phyloP scores from a whole-genome alignment of 805 yeast genomes.

The Komagataella mondaviorum region DNA sequence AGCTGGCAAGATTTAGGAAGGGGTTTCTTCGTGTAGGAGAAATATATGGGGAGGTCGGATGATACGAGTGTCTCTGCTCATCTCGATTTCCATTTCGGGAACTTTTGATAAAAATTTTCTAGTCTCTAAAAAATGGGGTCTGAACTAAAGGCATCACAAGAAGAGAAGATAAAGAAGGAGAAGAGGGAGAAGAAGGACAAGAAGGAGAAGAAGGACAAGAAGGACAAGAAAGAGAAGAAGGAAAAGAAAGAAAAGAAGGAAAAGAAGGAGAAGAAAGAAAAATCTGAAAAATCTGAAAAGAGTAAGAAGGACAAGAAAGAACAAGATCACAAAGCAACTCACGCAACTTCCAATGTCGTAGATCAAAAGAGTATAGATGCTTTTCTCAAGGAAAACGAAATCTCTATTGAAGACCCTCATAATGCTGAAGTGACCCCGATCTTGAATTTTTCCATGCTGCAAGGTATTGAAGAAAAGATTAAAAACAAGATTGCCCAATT shows the following conservation, averaged over 20 bases:
- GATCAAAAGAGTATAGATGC: conserved; percentile 43
- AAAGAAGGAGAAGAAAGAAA: conserved; percentile 23
- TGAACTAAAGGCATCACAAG: background rate
- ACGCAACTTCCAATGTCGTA: conserved; percentile 9
- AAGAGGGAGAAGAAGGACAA: conserved; percentile 14
- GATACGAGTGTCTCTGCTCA: background rate
- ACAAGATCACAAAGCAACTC: conserved; percentile 1
- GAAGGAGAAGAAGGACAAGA: conserved; percentile 13
- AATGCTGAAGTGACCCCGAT: conserved; percentile 49
- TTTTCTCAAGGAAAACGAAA: conserved; percentile 61
- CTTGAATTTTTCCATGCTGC: conserved; percentile 49
- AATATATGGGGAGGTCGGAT: background rate
- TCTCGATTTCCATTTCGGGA: background rate
- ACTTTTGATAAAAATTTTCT: background rate
- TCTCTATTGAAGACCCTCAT: conserved; percentile 60
- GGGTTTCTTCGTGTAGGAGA: background rate
- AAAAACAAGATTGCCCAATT: conserved; percentile 53
- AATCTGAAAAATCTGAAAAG: conserved; percentile 22
- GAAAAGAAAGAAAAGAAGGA: conserved; percentile 18
- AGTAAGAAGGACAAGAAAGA: conserved; percentile 12
- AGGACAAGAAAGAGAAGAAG: conserved; percentile 12
- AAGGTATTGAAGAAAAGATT: conserved; percentile 39
- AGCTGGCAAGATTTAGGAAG: background rate
- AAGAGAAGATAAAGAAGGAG: conserved; percentile 8
- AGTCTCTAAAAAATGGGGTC: background rate